Evolutionary conservation across 2,329 filamentous ascomycete species (phyloP), one percentile per base, ranked within the genome.

Genomic region (Sclerotinia nivalis): DNA sequence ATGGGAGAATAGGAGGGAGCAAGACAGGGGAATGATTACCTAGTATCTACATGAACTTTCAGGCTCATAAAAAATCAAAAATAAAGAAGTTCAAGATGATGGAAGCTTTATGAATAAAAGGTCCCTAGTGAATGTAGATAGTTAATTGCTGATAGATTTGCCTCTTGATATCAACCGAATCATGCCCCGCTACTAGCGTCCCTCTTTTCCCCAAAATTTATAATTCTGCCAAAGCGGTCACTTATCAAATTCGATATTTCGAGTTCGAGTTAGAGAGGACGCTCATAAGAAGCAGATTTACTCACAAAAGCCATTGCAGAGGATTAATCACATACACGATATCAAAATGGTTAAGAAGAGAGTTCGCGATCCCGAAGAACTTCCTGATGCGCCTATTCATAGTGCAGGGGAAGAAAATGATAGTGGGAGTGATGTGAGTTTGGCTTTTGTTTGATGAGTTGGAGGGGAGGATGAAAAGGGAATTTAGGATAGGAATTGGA

Each of bases 291-390:
- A 2, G 22, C 28, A 2, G 18, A 37, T 15, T 58, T 37, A 58
- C 34, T 25, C 18, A 12, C 25, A 28, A 18, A 60, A 60, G 15
- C 8, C 20, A 25, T 45, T n/a, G 20, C 22, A 52, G 7, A 37
- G 3, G 50, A 28, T 50, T 56, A 37, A 20, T 25, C 22, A 52
- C n/a, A 40, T 50, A 40, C 31, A 52, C 28, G 28, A 69, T 15
- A 37, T 69, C 71, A 78, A 69, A 73, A 79, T 79, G 78, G 78
- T 79, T 61, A 79, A 77, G 72, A 79, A 79, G 61, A 75, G 77
- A 72, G 72, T 73, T 49, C 74, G 78, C 75, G 78, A 79, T 72
- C 71, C 74, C 25, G 77, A 79, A 61, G 73, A 75, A 49, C 73
- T 78, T 28, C 72, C 73, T 15, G 77, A 79, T 50, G 78, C 76